Evolutionary conservation across 2,329 filamentous ascomycete species (phyloP), one percentile per base, ranked within the genome.

Genomic region (Curvularia hawaiiensis): DNA sequence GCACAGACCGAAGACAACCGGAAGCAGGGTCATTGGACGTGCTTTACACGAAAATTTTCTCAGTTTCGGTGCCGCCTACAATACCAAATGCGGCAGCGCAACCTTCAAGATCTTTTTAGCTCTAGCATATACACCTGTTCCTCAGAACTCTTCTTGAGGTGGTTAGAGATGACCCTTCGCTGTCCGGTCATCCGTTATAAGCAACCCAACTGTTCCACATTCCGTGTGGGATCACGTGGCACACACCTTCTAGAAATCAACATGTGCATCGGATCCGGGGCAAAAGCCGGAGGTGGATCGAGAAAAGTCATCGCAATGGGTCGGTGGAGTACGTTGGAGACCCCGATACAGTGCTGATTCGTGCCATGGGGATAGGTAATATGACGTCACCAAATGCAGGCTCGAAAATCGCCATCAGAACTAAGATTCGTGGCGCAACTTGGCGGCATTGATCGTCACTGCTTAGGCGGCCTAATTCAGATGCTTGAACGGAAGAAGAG

Each of bases 341-440:
- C 22, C 11, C 31, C 40, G 26, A n/a, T 35, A 14, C n/a, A 16
- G 6, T n/a, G 26, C 18, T 45, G 44, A 50, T 31, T 54, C 26
- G 51, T 54, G 45, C 51, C 51, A 54, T 47, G 55, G 51, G 41
- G 46, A 40, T 24, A 51, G 47, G 41, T 44, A 45, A 45, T 8
- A 35, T 63, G 60, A 63, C 59, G 59, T 63, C 59, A 63, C 40
- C 10, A 28, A 24, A 20, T 35, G 33, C 40, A 43, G 24, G 26
- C 20, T n/a, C 18, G 12, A 35, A 44, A 3, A 38, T 35, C 39
- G 50, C 56, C 20, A 47, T 14, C 31, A 22, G n/a, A 40, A 44
- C 51, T 55, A 63, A 61, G 56, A 51, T n/a, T 52, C 39, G 24
- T 48, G 56, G 59, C 61, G 43, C 38, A 14, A 40, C 61, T 61